These are phyloP conservation scores for Dryadomyces quercivorus DNA, from an alignment of 2,329 filamentous ascomycete species.

Conservation along the genomic window DNA sequence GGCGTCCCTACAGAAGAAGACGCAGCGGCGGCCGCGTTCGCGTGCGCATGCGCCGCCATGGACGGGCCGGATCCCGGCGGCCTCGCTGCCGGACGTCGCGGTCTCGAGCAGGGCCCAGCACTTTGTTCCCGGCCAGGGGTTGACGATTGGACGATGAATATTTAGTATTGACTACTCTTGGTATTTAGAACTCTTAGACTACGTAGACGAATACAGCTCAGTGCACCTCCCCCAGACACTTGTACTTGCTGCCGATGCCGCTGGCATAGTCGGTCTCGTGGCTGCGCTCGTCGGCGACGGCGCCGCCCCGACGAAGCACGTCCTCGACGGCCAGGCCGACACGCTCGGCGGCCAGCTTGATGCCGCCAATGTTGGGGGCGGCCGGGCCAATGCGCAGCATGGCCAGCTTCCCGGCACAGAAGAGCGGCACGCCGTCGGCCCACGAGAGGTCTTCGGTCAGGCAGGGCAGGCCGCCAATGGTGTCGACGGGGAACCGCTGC, in stretches of 20 bases:
- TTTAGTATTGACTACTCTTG: no score
- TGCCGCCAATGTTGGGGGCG: conserved; percentile 11
- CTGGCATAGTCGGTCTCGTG: conserved; percentile 5
- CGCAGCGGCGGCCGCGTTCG: not conserved
- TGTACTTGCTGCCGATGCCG: conserved; percentile 10
- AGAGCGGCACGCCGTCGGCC: conserved; percentile 53
- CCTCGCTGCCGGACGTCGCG: not conserved
- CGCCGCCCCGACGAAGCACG: not conserved
- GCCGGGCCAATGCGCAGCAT: conserved; percentile 11
- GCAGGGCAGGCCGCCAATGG: conserved; percentile 55
- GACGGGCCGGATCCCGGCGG: not conserved
- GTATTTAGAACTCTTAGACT: no score
- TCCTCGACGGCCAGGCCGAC: conserved; percentile 5
- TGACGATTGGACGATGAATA: no score
- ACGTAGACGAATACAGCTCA: no score
- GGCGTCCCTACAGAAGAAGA: not conserved
- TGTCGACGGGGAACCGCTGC: conserved; percentile 46
- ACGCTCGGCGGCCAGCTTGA: conserved; percentile 10
- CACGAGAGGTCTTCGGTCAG: conserved; percentile 68
- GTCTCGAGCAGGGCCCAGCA: not conserved
- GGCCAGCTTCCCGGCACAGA: conserved; percentile 11
- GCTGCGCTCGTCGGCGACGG: not conserved
- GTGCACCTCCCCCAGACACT: conserved; percentile 1
- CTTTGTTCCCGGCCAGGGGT: not conserved
- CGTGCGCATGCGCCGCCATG: not conserved